phyloP scores from a whole-genome alignment of 2,329 filamentous ascomycete genomes.

The Fusarium buharicum region DNA sequence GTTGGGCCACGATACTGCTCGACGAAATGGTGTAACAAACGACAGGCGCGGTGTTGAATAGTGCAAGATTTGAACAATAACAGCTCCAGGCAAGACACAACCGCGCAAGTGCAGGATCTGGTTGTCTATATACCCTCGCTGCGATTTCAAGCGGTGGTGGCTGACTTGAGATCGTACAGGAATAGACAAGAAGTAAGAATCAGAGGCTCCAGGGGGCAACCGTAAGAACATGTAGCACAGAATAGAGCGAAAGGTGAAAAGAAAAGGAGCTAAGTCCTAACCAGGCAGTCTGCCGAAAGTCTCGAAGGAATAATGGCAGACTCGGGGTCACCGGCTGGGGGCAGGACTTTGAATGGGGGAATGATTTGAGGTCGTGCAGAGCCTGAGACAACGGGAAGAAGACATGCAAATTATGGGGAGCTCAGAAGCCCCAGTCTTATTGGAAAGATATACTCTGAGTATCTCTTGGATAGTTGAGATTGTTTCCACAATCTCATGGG shows the following conservation, averaged over 20 bases:
- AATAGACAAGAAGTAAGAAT: slow-evolving; percentile 36
- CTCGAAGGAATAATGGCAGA: slow-evolving; percentile 42
- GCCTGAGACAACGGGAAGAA: slow-evolving; percentile 56
- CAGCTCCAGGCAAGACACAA: slow-evolving; percentile 44
- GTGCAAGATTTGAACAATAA: slow-evolving; percentile 38
- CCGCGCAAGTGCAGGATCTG: slow-evolving; percentile 49
- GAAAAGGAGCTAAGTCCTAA: slow-evolving; percentile 34
- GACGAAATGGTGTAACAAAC: slow-evolving; percentile 40
- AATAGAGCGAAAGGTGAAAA: slow-evolving; percentile 29
- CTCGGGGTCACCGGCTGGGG: slow-evolving; percentile 45
- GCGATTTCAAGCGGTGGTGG: slow-evolving; percentile 43
- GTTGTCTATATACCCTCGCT: slow-evolving; percentile 54
- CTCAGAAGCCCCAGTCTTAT: slow-evolving; percentile 46
- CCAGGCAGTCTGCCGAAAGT: slow-evolving; percentile 40
- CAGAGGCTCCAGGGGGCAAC: slow-evolving; percentile 39
- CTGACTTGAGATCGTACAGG: slow-evolving; percentile 47
- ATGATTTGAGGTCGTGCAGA: slow-evolving; percentile 53
- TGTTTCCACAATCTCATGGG: slow-evolving; percentile 26
- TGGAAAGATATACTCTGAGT: slow-evolving; percentile 29
- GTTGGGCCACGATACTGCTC: slow-evolving; percentile 34
- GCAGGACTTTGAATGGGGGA: slow-evolving; percentile 45
- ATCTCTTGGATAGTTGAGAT: slow-evolving; percentile 26
- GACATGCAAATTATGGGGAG: slow-evolving; percentile 52
- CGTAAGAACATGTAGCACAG: slow-evolving; percentile 43
- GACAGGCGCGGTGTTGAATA: slow-evolving; percentile 34